phyloP scores from a whole-genome alignment of 306 rosid species.

The Dalbergia cultrata region DNA sequence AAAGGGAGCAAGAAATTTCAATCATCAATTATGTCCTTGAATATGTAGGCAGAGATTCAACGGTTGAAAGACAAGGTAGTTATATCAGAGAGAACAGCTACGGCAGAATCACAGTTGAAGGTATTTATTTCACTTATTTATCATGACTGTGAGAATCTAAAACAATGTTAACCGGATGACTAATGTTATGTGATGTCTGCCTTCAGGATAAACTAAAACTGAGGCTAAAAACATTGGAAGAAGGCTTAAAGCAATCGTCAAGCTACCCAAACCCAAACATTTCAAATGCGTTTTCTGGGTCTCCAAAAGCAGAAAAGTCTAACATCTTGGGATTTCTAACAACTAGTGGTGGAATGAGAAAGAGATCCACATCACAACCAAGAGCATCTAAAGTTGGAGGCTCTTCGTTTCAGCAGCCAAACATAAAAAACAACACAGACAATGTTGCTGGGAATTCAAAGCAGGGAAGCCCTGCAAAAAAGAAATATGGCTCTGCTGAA shows the following conservation, averaged over 20 bases:
- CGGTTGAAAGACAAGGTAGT: constrained; percentile 78
- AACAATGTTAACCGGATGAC: background rate
- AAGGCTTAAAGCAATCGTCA: constrained; percentile 74
- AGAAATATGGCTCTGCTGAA: constrained; percentile 59
- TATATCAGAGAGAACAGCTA: constrained; percentile 80
- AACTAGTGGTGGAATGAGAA: constrained; percentile 62
- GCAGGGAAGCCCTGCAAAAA: constrained; percentile 52
- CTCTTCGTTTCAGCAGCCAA: constrained; percentile 59
- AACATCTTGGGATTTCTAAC: constrained; percentile 77
- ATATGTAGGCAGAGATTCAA: constrained; percentile 81
- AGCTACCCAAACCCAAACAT: constrained; percentile 46
- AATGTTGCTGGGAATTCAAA: constrained; percentile 45
- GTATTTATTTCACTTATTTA: constrained; percentile 48
- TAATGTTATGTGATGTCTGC: constrained; percentile 26
- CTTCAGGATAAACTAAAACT: constrained; percentile 84
- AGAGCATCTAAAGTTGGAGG: constrained; percentile 62
- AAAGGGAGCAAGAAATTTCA: background rate
- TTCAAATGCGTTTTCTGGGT: constrained; percentile 49
- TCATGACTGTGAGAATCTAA: constrained; percentile 26
- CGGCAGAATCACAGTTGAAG: constrained; percentile 90
- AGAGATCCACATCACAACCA: constrained; percentile 87
- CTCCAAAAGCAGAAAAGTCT: constrained; percentile 71
- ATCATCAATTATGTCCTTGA: constrained; percentile 24
- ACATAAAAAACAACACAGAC: constrained; percentile 49
- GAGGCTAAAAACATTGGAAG: constrained; percentile 85